Conservation (phyloP, 78 protist species). For the Dictyostelium firmibasis region DNA sequence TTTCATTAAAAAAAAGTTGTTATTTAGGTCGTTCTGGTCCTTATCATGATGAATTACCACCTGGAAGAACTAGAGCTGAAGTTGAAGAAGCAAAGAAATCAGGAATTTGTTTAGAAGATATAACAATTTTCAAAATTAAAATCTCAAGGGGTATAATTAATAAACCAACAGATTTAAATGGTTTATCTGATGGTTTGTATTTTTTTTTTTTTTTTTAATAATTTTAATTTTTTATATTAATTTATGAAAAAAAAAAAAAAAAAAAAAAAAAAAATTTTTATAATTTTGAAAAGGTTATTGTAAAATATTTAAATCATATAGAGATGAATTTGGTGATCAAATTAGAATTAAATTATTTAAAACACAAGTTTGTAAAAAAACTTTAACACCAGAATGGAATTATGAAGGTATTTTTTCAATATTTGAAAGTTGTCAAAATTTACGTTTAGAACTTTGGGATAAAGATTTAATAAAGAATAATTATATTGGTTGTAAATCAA, state of each 20-base stretch:
- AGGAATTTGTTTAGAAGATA: neutral
- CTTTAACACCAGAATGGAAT: slow-evolving; percentile 5
- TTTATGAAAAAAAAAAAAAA: no score
- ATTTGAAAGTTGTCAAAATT: neutral
- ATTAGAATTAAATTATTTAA: neutral
- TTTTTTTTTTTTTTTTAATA: neutral
- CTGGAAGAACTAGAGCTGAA: neutral
- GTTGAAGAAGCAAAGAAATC: neutral
- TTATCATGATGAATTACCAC: neutral
- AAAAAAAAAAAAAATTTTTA: neutral
- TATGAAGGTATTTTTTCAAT: neutral
- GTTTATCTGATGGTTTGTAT: neutral
- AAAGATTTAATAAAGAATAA: neutral
- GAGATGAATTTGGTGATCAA: neutral
- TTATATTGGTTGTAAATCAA: neutral
- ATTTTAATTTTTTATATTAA: no score
- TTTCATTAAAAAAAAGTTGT: neutral
- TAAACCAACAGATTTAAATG: neutral
- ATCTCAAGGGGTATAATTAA: neutral
- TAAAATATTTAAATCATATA: neutral
- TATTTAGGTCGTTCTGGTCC: neutral
- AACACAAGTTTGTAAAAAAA: neutral
- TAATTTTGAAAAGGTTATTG: neutral
- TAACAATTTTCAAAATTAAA: neutral
- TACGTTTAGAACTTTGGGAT: neutral